Conservation (phyloP, 805 yeast species). For the Priceomyces fermenticarens region DNA sequence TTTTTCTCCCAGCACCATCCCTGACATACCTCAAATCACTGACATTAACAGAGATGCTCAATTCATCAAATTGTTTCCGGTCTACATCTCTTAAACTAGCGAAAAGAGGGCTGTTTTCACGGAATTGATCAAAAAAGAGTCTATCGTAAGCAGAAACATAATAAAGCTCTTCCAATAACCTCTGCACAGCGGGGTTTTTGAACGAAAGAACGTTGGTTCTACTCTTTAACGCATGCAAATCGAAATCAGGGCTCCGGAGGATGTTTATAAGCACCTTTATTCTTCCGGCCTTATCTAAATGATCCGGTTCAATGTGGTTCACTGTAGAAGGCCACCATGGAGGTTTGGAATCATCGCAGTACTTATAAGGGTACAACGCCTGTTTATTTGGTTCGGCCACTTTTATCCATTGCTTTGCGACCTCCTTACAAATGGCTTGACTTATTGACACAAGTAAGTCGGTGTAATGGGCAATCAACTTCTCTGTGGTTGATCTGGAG, state of each 20-base stretch:
- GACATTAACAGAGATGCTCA: conserved; percentile 8
- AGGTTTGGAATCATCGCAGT: conserved; percentile 49
- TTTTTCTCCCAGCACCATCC: conserved; percentile 1
- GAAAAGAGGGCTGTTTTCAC: conserved; percentile 6
- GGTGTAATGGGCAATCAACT: conserved; percentile 13
- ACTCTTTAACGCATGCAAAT: conserved; percentile 10
- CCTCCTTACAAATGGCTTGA: conserved; percentile 46
- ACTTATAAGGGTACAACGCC: conserved; percentile 58
- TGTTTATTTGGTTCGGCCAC: conserved; percentile 66
- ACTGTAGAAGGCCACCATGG: conserved; percentile 68
- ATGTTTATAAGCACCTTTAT: conserved; percentile 46
- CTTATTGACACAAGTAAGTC: conserved; percentile 16
- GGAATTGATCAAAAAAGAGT: conserved; percentile 12
- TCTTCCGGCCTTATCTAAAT: conserved; percentile 58
- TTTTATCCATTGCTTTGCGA: conserved; percentile 69
- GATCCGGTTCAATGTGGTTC: conserved; percentile 72
- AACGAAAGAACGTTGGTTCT: conserved; percentile 10
- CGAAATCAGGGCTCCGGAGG: conserved; percentile 16
- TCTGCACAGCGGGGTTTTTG: conserved; percentile 7
- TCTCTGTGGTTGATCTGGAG: conserved; percentile 3
- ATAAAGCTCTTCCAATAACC: conserved; percentile 22
- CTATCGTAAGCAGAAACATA: conserved; percentile 25
- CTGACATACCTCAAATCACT: conserved; percentile 10
- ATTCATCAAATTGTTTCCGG: conserved; percentile 2
- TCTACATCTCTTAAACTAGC: conserved; percentile 4